phyloP scores from a whole-genome alignment of 768 basidiomycete species.

The Trametes cubensis region DNA sequence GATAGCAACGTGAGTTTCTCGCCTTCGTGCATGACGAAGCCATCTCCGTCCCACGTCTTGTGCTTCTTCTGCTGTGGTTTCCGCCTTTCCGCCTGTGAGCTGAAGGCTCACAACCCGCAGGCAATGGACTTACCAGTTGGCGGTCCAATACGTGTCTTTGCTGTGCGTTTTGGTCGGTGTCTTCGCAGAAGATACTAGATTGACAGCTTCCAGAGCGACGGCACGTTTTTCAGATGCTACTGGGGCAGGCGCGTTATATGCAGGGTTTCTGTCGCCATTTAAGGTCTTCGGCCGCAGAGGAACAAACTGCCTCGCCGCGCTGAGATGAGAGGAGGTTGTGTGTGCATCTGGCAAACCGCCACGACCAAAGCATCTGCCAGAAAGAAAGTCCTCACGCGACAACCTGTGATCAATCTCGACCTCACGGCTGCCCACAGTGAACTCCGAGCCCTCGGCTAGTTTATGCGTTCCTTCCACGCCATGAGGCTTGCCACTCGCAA shows the following conservation, averaged over 20 bases:
- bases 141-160: conserved; percentile 59
- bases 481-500: conserved; percentile 53
- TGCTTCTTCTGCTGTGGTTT: conserved; percentile 75
- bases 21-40: conserved; percentile 54
- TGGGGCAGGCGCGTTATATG: conserved; percentile 25
- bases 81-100: conserved; percentile 51
- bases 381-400: conserved; percentile 56
- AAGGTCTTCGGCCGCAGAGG: conserved; percentile 35
- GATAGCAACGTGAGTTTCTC: conserved; percentile 63
- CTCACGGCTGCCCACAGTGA: conserved; percentile 56
- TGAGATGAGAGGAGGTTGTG: conserved; percentile 33
- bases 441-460: conserved; percentile 42
- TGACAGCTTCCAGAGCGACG: conserved; percentile 46
- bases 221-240: conserved; percentile 31
- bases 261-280: conserved; percentile 32
- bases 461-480: conserved; percentile 37
- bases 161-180: neutral
- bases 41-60: conserved; percentile 87
- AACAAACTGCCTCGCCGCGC: conserved; percentile 35
- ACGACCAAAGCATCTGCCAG: conserved; percentile 65
- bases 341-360: conserved; percentile 26
- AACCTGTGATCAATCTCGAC: conserved; percentile 65
- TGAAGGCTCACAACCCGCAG: neutral
- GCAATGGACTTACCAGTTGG: conserved; percentile 56
- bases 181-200: conserved; percentile 18